Evolutionary conservation across 768 basidiomycete genomes (phyloP).

Genomic region (Termitomyces sp.): DNA sequence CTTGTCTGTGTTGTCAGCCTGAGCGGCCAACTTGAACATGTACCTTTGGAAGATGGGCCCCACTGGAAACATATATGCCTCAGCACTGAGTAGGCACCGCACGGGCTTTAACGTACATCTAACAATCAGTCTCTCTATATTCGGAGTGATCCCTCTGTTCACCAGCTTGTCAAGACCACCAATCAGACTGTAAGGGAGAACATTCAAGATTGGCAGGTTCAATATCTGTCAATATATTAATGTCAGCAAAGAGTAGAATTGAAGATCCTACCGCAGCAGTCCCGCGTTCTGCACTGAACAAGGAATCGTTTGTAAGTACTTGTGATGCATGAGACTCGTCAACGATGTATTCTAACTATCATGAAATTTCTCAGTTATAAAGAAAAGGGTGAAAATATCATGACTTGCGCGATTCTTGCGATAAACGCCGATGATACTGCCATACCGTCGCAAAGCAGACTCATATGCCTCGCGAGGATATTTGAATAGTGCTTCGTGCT

Average conservation of each 20-base stretch:
- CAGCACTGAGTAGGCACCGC: background rate
- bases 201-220: slow-evolving; percentile 3
- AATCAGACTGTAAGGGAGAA: background rate
- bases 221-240: too few species aligned
- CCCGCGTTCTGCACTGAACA: slow-evolving; percentile 8
- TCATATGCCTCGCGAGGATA: slow-evolving; percentile 6
- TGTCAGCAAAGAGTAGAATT: background rate
- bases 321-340: slow-evolving; percentile 1
- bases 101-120: slow-evolving; percentile 4
- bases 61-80: background rate
- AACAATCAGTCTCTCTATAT: background rate
- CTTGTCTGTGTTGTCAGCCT: background rate
- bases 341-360: slow-evolving; percentile 6
- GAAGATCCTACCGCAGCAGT: slow-evolving; percentile 1
- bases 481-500: slow-evolving; percentile 2
- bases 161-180: slow-evolving; percentile 4
- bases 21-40: slow-evolving; percentile 3
- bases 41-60: slow-evolving; percentile 1
- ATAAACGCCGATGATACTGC: slow-evolving; percentile 4
- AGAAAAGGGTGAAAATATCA: background rate
- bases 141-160: slow-evolving; percentile 3
- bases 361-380: too few species aligned
- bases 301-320: slow-evolving; percentile 4
- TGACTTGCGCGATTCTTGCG: slow-evolving; percentile 6
- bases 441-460: slow-evolving; percentile 1